Evolutionary conservation across 495 filamentous ascomycete species (phyloP), one percentile per base, ranked within the genome.

Genomic region (Glarea lozoyensis): DNA sequence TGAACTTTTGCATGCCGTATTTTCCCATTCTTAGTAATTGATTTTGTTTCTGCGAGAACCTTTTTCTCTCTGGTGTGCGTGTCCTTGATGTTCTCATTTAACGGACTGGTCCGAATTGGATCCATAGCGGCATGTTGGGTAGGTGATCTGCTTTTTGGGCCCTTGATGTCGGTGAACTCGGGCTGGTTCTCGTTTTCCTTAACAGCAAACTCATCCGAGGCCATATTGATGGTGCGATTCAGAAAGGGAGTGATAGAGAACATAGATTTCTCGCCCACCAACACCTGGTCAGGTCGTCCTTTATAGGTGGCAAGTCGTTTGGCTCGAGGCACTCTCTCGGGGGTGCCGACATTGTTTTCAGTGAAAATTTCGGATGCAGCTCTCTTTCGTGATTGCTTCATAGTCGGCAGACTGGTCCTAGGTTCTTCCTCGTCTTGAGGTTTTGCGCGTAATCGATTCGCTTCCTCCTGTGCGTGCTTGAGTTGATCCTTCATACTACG

Each of bases 181-280:
- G 32, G 32, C 15, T 19, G 7, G 11, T 21, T 37, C 17, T 37
- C 10, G 3, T n/a, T 21, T 6, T 19, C 16, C 10, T 6, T n/a
- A 20, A 10, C 7, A 20, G 6, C 32, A 16, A 10, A 10, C n/a
- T 6, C 5, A 27, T 71, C 70, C 29, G 62, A 60, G 7, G 63
- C 59, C n/a, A 69, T 62, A 52, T 68, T 81, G 31, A 73, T 67
- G 5, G 82, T 85, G 40, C 84, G 81, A 64, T 90, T 93, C 21
- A 96, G 64, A 60, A 88, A 93, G 0, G 89, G 89, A 1, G 89
- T 96, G 48, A 96, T 88, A 10, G 87, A 92, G 57, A 96, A 96
- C 15, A 70, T 77, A 1, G 88, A 94, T 59, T 94, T 94, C 49
- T 93, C 87, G 18, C 84, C 87, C 24, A 79, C 63, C 29, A 80